phyloP scores from a whole-genome alignment of 371 early-diverging fungal genomes.

The Cokeromyces recurvatus region DNA sequence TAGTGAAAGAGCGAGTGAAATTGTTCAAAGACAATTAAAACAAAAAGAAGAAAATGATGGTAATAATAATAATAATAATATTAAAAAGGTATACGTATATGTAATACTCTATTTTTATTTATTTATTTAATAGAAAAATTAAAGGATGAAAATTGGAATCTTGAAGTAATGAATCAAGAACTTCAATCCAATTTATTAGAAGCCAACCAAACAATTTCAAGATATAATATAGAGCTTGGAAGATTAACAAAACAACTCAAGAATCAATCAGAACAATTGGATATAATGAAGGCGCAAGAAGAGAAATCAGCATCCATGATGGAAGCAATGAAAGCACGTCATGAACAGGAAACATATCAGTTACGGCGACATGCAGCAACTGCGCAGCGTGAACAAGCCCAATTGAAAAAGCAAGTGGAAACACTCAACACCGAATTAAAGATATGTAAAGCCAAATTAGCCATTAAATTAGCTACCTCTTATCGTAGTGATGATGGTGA shows the following conservation, averaged over 20 bases:
- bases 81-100: not conserved
- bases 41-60: slow-evolving; percentile 55
- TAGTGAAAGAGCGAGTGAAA: slow-evolving; percentile 53
- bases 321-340: slow-evolving; percentile 51
- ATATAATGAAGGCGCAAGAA: slow-evolving; percentile 62
- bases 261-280: slow-evolving; percentile 53
- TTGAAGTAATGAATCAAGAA: slow-evolving; percentile 57
- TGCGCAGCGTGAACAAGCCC: slow-evolving; percentile 61
- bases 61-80: slow-evolving; percentile 13
- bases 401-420: slow-evolving; percentile 52
- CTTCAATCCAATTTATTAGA: slow-evolving; percentile 48
- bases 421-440: slow-evolving; percentile 54
- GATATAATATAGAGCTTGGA: slow-evolving; percentile 47
- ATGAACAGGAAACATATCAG: slow-evolving; percentile 62
- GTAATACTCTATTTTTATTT: not conserved
- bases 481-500: not conserved
- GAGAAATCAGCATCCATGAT: slow-evolving; percentile 50
- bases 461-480: slow-evolving; percentile 21
- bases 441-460: slow-evolving; percentile 33
- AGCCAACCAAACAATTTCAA: slow-evolving; percentile 47
- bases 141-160: slow-evolving; percentile 60
- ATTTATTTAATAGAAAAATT: slow-evolving; percentile 37
- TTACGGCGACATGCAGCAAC: slow-evolving; percentile 52
- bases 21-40: slow-evolving; percentile 10
- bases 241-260: slow-evolving; percentile 50